Percentiles rank a stretch among this genome's conserved stretches.
These are phyloP conservation scores for Carex littledalei DNA, from an alignment of 176 grass and related monocot species.

Conservation along the genomic window DNA sequence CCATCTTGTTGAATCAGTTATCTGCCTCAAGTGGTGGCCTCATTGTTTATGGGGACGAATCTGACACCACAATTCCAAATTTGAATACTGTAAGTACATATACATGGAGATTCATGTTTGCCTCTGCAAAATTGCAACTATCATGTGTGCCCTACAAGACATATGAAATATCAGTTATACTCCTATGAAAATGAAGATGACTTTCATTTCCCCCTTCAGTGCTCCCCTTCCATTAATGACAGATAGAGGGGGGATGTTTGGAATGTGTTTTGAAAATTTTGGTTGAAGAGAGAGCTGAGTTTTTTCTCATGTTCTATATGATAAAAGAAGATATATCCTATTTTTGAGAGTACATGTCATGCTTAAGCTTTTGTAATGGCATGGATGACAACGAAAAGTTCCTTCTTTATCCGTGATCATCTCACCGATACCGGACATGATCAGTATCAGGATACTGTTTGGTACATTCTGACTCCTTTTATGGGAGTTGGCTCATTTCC, in stretches of 20 bases:
- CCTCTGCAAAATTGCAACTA: conserved; percentile 2
- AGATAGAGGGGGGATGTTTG: neutral
- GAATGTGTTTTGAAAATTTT: conserved; percentile 5
- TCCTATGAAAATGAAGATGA: neutral
- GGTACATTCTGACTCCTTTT: neutral
- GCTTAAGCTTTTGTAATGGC: neutral
- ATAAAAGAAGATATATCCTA: neutral
- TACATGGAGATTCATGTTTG: neutral
- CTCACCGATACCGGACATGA: neutral
- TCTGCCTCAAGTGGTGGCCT: conserved; percentile 45
- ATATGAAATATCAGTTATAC: neutral
- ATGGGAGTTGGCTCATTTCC: conserved; percentile 16
- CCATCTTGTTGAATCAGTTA: conserved; percentile 38
- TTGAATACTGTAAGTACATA: conserved; percentile 74
- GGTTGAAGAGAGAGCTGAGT: neutral
- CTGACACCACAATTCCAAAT: conserved; percentile 66
- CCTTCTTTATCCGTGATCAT: neutral
- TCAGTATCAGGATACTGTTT: neutral
- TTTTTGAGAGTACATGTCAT: neutral
- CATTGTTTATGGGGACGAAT: conserved; percentile 65
- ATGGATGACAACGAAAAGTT: neutral
- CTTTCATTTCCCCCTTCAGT: neutral
- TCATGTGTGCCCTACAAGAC: conserved; percentile 2
- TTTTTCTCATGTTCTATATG: neutral
- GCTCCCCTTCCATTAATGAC: neutral